Evolutionary conservation across 75 land plant genomes (phyloP).

Genomic region (Adiantum capillusveneris): DNA sequence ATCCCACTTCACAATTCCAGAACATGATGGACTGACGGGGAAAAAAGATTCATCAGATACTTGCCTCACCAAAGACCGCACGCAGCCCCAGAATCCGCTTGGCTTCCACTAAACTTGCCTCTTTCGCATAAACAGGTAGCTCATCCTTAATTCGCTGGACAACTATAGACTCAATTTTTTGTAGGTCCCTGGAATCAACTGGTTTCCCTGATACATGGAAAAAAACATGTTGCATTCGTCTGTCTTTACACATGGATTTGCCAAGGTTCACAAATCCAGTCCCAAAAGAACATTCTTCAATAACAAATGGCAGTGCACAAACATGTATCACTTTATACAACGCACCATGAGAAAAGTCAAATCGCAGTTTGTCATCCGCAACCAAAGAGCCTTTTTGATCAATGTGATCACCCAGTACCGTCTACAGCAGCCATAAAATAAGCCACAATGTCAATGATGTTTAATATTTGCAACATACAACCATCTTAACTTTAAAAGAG

Average conservation of each 20-base stretch:
- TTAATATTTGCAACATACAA: no score
- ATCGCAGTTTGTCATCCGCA: constrained; percentile 85
- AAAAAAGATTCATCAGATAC: constrained; percentile 2
- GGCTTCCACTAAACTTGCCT: constrained; percentile 72
- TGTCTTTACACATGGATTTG: no score
- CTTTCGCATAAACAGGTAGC: constrained; percentile 79
- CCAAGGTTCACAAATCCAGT: no score
- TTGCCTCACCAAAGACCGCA: constrained; percentile 98
- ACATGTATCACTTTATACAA: no score
- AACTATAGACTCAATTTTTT: constrained; percentile 80
- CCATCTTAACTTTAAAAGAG: no score
- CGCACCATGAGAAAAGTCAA: constrained; percentile 93
- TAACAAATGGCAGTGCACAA: no score
- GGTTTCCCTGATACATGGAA: constrained; percentile 61
- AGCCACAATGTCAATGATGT: no score
- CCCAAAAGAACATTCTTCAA: no score
- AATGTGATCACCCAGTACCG: constrained; percentile 86
- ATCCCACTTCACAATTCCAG: neutral
- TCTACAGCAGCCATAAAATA: constrained; percentile 34
- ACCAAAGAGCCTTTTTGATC: constrained; percentile 98
- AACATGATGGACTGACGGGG: neutral
- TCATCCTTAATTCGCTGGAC: constrained; percentile 74
- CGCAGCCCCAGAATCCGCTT: constrained; percentile 79
- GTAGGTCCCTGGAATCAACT: constrained; percentile 54
- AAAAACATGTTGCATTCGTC: neutral